These are phyloP conservation scores for Starmerella gropengiesseri DNA, from an alignment of 805 yeast genomes.

Conservation along the genomic window DNA sequence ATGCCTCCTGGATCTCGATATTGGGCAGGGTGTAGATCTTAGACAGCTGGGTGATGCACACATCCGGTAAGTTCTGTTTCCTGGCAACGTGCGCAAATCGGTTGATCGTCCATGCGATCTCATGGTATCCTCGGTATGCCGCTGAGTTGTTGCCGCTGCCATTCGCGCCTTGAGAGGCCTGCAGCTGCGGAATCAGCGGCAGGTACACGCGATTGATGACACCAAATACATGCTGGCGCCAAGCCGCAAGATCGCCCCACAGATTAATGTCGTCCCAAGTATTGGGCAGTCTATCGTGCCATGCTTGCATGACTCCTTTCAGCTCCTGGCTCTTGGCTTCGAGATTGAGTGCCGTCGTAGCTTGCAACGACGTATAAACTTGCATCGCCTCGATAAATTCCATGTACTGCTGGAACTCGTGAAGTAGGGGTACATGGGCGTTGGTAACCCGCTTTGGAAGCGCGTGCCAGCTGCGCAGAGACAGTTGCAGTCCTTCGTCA, in stretches of 20 bases:
- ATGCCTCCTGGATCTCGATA: conserved; percentile 96
- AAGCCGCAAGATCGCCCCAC: conserved; percentile 95
- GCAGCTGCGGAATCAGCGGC: conserved; percentile 80
- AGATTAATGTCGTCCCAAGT: conserved; percentile 94
- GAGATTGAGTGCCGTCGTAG: conserved; percentile 84
- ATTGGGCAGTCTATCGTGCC: conserved; percentile 96
- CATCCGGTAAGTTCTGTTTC: conserved; percentile 93
- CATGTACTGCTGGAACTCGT: conserved; percentile 92
- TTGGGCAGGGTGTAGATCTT: conserved; percentile 92
- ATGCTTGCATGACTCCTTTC: conserved; percentile 87
- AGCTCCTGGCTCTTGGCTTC: conserved; percentile 90
- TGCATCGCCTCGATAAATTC: conserved; percentile 97
- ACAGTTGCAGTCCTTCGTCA: conserved; percentile 92
- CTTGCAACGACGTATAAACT: conserved; percentile 73
- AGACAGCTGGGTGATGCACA: conserved; percentile 83
- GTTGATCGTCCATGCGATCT: conserved; percentile 97
- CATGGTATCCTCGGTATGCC: conserved; percentile 96
- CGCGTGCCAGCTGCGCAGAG: conserved; percentile 86
- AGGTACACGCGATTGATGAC: conserved; percentile 89
- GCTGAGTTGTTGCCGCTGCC: conserved; percentile 64
- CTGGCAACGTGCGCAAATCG: conserved; percentile 97
- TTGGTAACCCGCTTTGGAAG: conserved; percentile 54
- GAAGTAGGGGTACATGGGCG: conserved; percentile 82
- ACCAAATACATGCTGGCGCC: conserved; percentile 98
- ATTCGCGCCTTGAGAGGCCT: conserved; percentile 38